Base-by-base conservation (phyloP, 2,329 filamentous ascomycete genomes). In the Fusarium sp. region DNA sequence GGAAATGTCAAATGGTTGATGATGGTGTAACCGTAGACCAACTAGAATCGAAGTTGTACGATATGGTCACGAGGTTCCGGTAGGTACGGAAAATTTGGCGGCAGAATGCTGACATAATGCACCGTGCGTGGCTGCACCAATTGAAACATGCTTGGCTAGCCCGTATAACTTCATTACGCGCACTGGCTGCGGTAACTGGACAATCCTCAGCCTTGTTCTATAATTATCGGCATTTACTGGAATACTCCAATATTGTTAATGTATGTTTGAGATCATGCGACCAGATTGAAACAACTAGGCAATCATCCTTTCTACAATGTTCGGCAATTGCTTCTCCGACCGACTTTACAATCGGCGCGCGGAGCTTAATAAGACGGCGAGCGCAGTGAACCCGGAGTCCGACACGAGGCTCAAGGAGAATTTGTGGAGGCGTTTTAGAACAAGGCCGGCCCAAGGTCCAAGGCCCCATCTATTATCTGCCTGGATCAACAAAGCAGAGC, bases 51-150 rank as follows among this genome's bases (percentile, higher is more conserved):
- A 73, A 59, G 63, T 54, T 66, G 66, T 40, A 68, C 39, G 58
- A 53, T 59, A 58, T 61, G 63, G 69, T 75, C 63, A 75, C 65
- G 68, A 66, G 69, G 44, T 56, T 26, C 31, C 43, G 39, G 44
- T 51, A 58, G 66, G 55, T 55, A 45, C 50, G 71, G 72, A 75
- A 75, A 75, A 69, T 75, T 75, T 74, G 57, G 58, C 58, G 53
- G 58, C 53, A 52, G 53, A 20, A 36, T 69, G 73, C 73, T 75
- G 73, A 75, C 73, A 63, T 75, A 75, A 75, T 63, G 40, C 33
- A 4, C 7, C 2, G 7, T 17, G 26, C 38, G 15, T 13, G 10
- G 5, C 28, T 52, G 39, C 39, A 46, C 49, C 65, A 59, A 65
- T 49, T 17, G 38, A 33, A 58, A 38, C 24, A 43, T 22, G 43